Conservation (phyloP, 495 filamentous ascomycete genomes). For the Thermothielavioides terrestris region DNA sequence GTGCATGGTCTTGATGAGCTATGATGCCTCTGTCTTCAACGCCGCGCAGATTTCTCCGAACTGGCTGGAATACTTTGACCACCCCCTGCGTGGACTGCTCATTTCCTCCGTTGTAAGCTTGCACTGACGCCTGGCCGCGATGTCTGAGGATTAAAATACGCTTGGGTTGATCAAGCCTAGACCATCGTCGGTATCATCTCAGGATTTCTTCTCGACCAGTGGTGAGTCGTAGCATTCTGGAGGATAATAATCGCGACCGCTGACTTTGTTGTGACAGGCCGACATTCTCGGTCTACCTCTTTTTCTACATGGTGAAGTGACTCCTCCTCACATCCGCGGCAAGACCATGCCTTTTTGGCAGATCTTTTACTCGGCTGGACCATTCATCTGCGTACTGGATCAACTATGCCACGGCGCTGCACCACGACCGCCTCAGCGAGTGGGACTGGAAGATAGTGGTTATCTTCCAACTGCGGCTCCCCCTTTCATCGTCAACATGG, state of each 20-base stretch:
- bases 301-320: conserved; percentile 2
- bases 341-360: background rate
- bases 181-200: no score
- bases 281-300: background rate
- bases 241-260: no score
- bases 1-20: background rate
- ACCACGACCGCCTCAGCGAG: background rate
- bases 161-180: no score
- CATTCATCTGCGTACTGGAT: conserved; percentile 1
- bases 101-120: no score
- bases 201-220: no score
- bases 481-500: background rate
- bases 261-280: background rate
- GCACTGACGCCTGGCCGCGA: no score
- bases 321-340: background rate
- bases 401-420: background rate
- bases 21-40: background rate
- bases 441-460: conserved; percentile 4
- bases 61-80: background rate
- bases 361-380: background rate
- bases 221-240: no score
- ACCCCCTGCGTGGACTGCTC: no score
- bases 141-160: no score
- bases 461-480: background rate
- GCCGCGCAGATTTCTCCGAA: background rate